A percentile compares a stretch with the other conserved stretches of the same genome.
Evolutionary conservation across 805 yeast genomes (phyloP).

Genomic region (Debaryomyces hansenii): DNA sequence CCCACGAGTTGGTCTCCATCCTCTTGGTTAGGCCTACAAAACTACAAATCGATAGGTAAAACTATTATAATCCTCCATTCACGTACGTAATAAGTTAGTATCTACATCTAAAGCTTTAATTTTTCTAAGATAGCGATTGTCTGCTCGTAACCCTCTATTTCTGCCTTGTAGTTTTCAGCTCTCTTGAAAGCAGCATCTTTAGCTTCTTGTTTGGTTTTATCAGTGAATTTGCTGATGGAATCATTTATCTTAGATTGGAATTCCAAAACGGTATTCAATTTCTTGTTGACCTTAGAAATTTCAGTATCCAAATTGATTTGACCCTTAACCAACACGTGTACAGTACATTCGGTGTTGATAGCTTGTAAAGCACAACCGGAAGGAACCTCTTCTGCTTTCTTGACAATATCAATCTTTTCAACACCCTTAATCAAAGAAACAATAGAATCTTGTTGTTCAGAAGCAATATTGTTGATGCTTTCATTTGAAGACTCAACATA

Average conservation of each 20-base stretch:
- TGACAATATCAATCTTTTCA: slow-evolving; percentile 67
- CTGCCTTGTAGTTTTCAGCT: slow-evolving; percentile 74
- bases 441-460: slow-evolving; percentile 79
- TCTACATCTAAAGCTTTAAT: slow-evolving; percentile 48
- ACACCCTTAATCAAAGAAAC: slow-evolving; percentile 91
- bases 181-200: slow-evolving; percentile 71
- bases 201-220: slow-evolving; percentile 81
- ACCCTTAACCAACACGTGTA: slow-evolving; percentile 91
- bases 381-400: slow-evolving; percentile 59
- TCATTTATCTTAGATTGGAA: slow-evolving; percentile 65
- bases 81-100: background rate
- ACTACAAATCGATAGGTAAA: too few relatives aligned
- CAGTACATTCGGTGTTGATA: slow-evolving; percentile 77
- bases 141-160: slow-evolving; percentile 84
- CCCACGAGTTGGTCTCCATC: too few relatives aligned
- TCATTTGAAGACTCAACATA: slow-evolving; percentile 68
- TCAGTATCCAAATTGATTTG: slow-evolving; percentile 91
- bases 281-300: slow-evolving; percentile 77
- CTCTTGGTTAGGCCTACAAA: too few relatives aligned
- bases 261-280: slow-evolving; percentile 64
- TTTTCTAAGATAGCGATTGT: slow-evolving; percentile 84
- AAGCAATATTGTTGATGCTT: slow-evolving; percentile 51
- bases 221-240: slow-evolving; percentile 76
- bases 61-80: background rate
- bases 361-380: slow-evolving; percentile 87